Evolutionary conservation across 257 asterid genomes (phyloP), one percentile per base, ranked within the genome.

Genomic region (Salvia splendens): DNA sequence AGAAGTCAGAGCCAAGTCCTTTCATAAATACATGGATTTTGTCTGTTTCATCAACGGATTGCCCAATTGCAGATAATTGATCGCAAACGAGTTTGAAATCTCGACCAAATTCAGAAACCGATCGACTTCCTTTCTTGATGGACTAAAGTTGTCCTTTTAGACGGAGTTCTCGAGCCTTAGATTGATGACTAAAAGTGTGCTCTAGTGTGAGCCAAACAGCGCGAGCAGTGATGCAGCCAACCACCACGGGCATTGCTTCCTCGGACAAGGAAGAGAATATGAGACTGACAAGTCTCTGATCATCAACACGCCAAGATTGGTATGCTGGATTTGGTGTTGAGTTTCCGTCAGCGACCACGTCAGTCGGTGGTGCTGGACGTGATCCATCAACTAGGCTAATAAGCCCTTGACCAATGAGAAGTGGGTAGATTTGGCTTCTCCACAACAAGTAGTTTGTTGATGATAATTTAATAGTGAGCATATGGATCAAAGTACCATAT

Each of bases 61-160:
- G n/a, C n/a, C 61, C 43, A n/a, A 55, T 55, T 4, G 4, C 36
- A 8, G 58, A 52, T 28, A 52, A 28, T 20, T 52, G 42, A 32
- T 55, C 61, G 10, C 61, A 55, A n/a, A 55, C 7, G 16, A 55
- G 17, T 55, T 55, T 55, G 61, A 55, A 55, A 4, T 30, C 61
- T 12, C 20, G 20, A 5, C 61, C 42, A 30, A 55, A 55, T 3
- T 55, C 61, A 10, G 20, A 16, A 5, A 55, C 61, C 3, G 42
- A 28, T 1, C 20, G 61, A 55, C 32, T 43, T 6, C 61, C 42
- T 55, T 55, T 32, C 30, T 30, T 55, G 1, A 55, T 12, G 6
- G 43, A 30, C n/a, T 52, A 14, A 55, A 55, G 61, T 12, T 55
- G 41, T 5, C 43, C 42, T 32, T 55, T 55, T 9, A 55, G 42